These are phyloP conservation scores for Kuraishia borneana DNA, from an alignment of 805 yeast genomes.

Conservation along the genomic window DNA sequence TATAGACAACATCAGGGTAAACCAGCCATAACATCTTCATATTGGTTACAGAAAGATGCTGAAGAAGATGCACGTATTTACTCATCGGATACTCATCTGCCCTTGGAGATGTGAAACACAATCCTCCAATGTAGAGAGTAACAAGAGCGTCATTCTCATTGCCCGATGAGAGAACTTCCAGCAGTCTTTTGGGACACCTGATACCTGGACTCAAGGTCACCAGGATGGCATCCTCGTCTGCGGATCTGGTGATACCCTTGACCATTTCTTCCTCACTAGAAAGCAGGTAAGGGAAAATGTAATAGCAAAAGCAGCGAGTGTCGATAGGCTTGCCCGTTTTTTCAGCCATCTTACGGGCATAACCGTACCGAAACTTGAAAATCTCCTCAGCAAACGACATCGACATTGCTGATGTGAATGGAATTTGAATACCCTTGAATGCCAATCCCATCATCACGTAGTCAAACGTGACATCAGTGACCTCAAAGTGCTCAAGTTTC, in stretches of 20 bases:
- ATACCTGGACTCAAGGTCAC: conserved; percentile 18
- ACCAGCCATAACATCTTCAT: conserved; percentile 9
- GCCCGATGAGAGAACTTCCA: conserved; percentile 12
- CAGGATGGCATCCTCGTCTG: conserved; percentile 16
- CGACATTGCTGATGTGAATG: conserved; percentile 42
- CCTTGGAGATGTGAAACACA: conserved; percentile 2
- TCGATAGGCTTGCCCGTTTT: conserved; percentile 6
- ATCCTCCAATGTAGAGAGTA: conserved; percentile 4
- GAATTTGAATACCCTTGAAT: conserved; percentile 46
- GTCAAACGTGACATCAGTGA: conserved; percentile 38
- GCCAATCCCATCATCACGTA: conserved; percentile 33
- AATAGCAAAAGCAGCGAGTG: conserved; percentile 18
- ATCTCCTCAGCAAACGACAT: conserved; percentile 30
- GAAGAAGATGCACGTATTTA: conserved; percentile 5
- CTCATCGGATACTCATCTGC: conserved; percentile 4
- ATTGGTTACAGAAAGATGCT: conserved; percentile 2
- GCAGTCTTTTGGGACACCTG: conserved; percentile 24
- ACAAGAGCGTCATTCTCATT: conserved; percentile 5
- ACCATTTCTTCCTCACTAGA: conserved; percentile 24
- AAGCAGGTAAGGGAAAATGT: conserved; percentile 19
- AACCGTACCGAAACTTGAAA: conserved; percentile 29
- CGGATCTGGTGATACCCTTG: conserved; percentile 20
- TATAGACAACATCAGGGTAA: conserved; percentile 4
- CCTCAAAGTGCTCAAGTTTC: conserved; percentile 20
- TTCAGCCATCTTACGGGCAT: conserved; percentile 10